Conservation (phyloP, 179 eudicot genomes). For the Nepenthes alata region DNA sequence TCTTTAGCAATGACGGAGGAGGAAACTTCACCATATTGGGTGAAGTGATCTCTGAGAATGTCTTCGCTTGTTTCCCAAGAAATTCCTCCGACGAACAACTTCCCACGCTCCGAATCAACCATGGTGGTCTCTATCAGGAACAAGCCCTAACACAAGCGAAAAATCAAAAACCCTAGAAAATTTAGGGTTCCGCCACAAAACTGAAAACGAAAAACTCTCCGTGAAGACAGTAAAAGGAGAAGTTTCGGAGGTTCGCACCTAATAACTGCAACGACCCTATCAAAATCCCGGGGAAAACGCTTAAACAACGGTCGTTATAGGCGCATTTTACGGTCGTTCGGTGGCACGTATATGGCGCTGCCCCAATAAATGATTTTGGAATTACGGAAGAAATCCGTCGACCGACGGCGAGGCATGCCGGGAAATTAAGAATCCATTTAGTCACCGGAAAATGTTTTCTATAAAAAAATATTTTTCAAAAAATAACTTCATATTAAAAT, state of each 20-base stretch:
- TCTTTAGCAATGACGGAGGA: conserved; percentile 37
- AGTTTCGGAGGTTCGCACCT: background rate
- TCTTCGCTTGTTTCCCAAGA: conserved; percentile 41
- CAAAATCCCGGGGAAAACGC: no score
- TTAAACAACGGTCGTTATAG: no score
- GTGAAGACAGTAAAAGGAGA: no score
- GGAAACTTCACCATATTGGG: conserved; percentile 43
- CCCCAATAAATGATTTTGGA: no score
- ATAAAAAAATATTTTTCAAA: no score
- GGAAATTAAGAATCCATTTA: no score
- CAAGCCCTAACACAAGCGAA: background rate
- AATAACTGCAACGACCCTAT: background rate
- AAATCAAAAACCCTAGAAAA: background rate
- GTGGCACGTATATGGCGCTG: no score
- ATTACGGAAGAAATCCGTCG: no score
- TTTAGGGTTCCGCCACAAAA: background rate
- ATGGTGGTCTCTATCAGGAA: conserved; percentile 12
- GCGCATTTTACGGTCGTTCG: background rate
- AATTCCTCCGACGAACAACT: conserved; percentile 69
- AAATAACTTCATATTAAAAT: no score
- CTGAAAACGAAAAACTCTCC: no score
- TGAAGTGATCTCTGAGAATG: conserved; percentile 32
- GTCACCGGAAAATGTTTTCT: no score
- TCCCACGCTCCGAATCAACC: conserved; percentile 48
- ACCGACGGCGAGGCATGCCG: no score